Evolutionary conservation across 306 rosid species (phyloP), one percentile per base, ranked within the genome.

Genomic region (Crotalaria pallida): DNA sequence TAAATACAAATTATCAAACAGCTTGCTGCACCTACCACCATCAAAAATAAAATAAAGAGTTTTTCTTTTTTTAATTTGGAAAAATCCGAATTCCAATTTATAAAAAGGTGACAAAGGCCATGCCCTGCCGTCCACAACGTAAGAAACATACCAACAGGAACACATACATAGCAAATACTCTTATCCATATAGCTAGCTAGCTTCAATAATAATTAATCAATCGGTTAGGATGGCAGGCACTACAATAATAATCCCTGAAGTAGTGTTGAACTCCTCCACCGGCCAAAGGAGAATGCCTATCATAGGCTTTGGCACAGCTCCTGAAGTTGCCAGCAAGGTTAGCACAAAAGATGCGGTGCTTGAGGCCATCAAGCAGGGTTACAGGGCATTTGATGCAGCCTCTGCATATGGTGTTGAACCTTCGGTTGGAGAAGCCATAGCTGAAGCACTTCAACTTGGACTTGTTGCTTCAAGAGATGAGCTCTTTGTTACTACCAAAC

Each of bases 341-440:
- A 74, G 18, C 52, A 74, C 83, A 0, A 79, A 74, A 55, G 83
- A 79, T 44, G 83, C 83, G 3, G 83, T 85, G 19, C 31, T 79
- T 0, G 83, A 82, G 44, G 89, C 87, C 67, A 82, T 82, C 61
- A 65, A 77, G 55, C 74, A 66, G 0, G 89, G 89, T 3, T 82
- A 85, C 63, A 62, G 83, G 6, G 87, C 79, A n/a, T 77, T 85
- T 44, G 89, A 85, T 64, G 71, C 89, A 13, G 89, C 89, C 3
- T 48, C 87, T 61, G 82, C 81, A 0, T 85, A 85, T 65, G 81
- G 82, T 2, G 81, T 71, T 2, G 89, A 85, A 43, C 50, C 74
- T 17, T 65, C 83, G 0, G 58, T 82, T 0, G 85, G 89, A 0
- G 79, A 69, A 51, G 87, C 83, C 66, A 55, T 85, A 1, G 11